Base-by-base conservation (phyloP, 805 yeast genomes). In the Starmera quercuum region DNA sequence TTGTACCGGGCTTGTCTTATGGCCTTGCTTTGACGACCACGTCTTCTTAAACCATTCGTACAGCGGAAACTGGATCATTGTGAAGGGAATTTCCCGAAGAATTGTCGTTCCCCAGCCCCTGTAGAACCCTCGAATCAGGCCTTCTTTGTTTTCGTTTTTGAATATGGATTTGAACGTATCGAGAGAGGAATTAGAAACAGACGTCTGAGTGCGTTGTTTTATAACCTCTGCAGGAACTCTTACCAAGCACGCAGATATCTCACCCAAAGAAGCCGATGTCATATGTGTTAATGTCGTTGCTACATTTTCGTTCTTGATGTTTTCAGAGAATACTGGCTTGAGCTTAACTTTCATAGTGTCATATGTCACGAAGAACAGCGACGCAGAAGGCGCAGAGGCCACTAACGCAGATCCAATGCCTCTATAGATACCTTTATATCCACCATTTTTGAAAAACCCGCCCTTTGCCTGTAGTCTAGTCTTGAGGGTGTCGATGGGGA, bases 141-240 rank as follows among this genome's bases (percentile, higher is more conserved):
- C 95, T 56, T 86, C 95, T 1, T 92, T 90, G 1, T 78, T 65
- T 40, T 69, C 61, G 53, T 84, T 83, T 33, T 63, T 59, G 12
- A 85, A 51, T 26, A 90, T 63, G 34, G 71, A 64, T 45, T 65
- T 66, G 39, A 92, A 68, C 11, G 95, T 83, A 30, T 74, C 74
- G 56, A 67, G 66, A 8, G 96, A 85, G 1, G 75, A 59, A 26
- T 60, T 55, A 8, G 47, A 41, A 31, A 64, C 68, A 26, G 76
- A 63, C 0, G 95, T 76, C 56, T 92, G 99, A 1, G 97, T 83
- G 37, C 97, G 68, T 60, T 92, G 98, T 59, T 92, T 92, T 47
- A 92, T 77, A 18, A 92, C 95, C 54, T 92, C 99, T 0, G 95
- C 94, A 0, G 99, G 99, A 1, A 92, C 99, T 37, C 99, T 68